Percentiles rank a stretch among this genome's conserved stretches.
These are phyloP conservation scores for Kwoniella dendrophila DNA, from an alignment of 768 basidiomycete species.

Conservation along the genomic window DNA sequence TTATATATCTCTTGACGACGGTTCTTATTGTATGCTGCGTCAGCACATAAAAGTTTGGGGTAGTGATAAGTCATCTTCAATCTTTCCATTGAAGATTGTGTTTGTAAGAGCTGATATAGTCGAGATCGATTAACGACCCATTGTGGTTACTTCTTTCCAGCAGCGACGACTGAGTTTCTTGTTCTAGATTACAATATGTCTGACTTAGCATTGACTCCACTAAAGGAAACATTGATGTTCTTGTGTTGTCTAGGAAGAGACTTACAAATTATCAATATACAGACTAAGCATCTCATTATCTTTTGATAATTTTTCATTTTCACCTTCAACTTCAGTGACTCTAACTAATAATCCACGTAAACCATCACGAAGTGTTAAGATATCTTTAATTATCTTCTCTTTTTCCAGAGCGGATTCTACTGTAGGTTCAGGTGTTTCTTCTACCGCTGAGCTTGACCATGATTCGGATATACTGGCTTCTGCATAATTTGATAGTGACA, in stretches of 20 bases:
- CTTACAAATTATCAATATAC: conserved; percentile 54
- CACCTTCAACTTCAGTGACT: conserved; percentile 43
- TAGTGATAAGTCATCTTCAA: no score
- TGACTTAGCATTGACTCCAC: no score
- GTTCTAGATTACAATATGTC: conserved; percentile 27
- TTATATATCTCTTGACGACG: no score
- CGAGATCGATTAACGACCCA: not conserved
- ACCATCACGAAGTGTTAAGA: conserved; percentile 40
- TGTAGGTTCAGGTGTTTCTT: conserved; percentile 26
- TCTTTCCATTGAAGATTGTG: no score
- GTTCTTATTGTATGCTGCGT: no score
- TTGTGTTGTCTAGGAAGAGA: not conserved
- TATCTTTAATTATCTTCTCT: conserved; percentile 48
- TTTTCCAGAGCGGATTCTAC: conserved; percentile 46
- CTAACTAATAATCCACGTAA: conserved; percentile 42
- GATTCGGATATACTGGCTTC: conserved; percentile 6
- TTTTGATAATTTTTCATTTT: conserved; percentile 45
- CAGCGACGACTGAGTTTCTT: conserved; percentile 50
- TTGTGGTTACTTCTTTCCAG: conserved; percentile 36
- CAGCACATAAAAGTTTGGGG: no score
- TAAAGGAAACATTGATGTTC: no score
- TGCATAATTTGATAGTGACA: conserved; percentile 11
- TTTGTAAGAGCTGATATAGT: not conserved
- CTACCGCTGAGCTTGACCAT: conserved; percentile 4
- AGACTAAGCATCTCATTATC: conserved; percentile 51